Evolutionary conservation across 352 stramenopile genomes (phyloP).

Genomic region (Pythium phragmiticola): DNA sequence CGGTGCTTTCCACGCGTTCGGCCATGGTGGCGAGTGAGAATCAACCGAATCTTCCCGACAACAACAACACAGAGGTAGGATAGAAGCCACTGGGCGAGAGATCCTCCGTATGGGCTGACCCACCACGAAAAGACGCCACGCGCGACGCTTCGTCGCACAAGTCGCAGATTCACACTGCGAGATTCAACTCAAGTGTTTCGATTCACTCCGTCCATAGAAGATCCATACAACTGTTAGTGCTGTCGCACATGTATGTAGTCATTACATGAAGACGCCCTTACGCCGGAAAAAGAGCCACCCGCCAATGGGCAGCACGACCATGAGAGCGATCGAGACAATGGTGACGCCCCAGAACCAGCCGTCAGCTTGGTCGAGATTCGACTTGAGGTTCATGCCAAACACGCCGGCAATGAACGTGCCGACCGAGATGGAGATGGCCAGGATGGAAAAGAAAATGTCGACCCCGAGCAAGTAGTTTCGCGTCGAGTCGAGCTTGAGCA

Average conservation of each 20-base stretch:
- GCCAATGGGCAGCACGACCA: conserved; percentile 40
- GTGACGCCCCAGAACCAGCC: conserved; percentile 69
- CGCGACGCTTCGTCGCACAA: conserved; percentile 46
- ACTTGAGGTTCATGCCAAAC: conserved; percentile 79
- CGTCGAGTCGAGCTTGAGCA: conserved; percentile 75
- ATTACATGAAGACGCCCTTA: conserved; percentile 45
- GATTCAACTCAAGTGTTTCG: conserved; percentile 3
- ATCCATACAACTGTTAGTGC: too few species aligned
- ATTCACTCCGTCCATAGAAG: too few species aligned
- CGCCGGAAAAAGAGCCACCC: conserved; percentile 61
- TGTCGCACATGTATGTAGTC: too few species aligned
- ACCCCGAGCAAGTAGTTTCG: conserved; percentile 77
- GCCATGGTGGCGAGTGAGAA: conserved; percentile 29
- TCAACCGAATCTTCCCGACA: too few species aligned
- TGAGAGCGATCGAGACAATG: conserved; percentile 38
- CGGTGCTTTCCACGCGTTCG: conserved; percentile 42
- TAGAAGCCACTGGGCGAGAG: background rate
- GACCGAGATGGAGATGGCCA: conserved; percentile 59
- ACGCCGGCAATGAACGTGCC: conserved; percentile 61
- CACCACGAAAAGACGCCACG: conserved; percentile 22
- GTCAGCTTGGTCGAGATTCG: conserved; percentile 35
- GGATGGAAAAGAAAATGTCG: conserved; percentile 71
- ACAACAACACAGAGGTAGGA: background rate
- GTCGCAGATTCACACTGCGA: conserved; percentile 9
- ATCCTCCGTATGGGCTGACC: background rate